Evolutionary conservation across 345 rosid species (phyloP), one percentile per base, ranked within the genome.

Genomic region (Salix viminalis): DNA sequence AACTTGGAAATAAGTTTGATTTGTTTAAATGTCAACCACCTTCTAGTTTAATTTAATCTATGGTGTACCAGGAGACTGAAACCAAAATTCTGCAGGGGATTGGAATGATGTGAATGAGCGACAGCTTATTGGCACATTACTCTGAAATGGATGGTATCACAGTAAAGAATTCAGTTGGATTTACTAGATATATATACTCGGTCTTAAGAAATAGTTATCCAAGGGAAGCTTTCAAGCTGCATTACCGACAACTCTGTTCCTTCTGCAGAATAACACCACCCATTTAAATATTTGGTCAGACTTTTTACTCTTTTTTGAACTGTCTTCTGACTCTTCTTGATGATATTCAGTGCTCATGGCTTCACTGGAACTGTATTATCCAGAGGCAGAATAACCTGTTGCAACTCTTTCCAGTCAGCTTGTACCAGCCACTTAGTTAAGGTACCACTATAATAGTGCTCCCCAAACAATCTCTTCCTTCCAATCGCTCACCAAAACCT

Each of bases 401-500:
- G 88, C 75, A 92, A 77, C 81, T 93, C 97, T 30, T 54, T 72
- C 96, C 94, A 91, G 42, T 90, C 94, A 44, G 91, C 81, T 86
- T 89, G 66, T 93, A 90, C 99, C 99, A 93, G 2, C 90, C 90
- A 16, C 79, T 75, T 58, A 21, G 58, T 76, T 71, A 95, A 94
- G 0, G 61, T 83, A 5, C 99, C 97, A 6, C 77, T 50, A 79
- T 85, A 91, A 79, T 85, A 85, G 10, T 30, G 66, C 7, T 80
- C 88, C 54, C 79, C 87, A 72, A 93, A 93, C 81, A 85, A 72
- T 89, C 83, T 81, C 99, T 89, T 67, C 97, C 99, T 81, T 85
- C 91, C 73, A 95, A 71, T 97, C 99, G 93, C 73, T 86, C 90
- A n/a, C 97, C 97, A 2, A 86, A 86, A 70, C 87, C 88, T 46